Evolutionary conservation across 768 basidiomycete genomes (phyloP).

Genomic region (Wakefieldia striispora): DNA sequence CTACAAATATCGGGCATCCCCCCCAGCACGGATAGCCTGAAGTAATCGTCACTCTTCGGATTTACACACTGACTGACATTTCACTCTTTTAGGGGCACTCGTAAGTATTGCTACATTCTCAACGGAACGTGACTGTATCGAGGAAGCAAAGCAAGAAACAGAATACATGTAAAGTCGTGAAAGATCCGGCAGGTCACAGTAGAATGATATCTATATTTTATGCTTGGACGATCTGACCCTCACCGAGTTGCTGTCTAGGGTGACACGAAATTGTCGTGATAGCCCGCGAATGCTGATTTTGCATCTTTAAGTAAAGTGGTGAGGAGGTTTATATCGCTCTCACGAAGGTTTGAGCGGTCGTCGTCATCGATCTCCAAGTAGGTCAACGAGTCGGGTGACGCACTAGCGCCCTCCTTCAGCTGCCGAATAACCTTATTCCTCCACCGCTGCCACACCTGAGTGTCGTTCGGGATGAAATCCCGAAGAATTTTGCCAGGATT

Average conservation of each 20-base stretch:
- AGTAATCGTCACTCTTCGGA: too few species aligned
- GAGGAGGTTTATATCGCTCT: constrained; percentile 13
- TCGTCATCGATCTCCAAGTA: constrained; percentile 4
- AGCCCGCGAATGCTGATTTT: constrained; percentile 19
- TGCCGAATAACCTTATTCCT: constrained; percentile 20
- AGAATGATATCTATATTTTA: too few species aligned
- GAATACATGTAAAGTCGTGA: too few species aligned
- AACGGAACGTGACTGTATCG: too few species aligned
- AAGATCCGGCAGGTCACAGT: too few species aligned
- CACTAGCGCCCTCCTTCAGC: constrained; percentile 8
- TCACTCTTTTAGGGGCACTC: too few species aligned
- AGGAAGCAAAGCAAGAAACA: too few species aligned
- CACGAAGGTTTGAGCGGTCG: constrained; percentile 6
- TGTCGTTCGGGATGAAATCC: constrained; percentile 24
- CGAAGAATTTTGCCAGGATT: constrained; percentile 17
- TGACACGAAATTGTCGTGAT: constrained; percentile 1
- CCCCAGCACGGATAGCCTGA: too few species aligned
- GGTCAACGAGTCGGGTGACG: background rate
- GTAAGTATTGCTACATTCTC: too few species aligned
- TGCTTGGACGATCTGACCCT: background rate
- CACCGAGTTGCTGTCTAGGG: background rate
- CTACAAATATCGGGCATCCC: too few species aligned
- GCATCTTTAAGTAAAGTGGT: constrained; percentile 19
- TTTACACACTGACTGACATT: too few species aligned
- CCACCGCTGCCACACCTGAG: constrained; percentile 25